Evolutionary conservation across 805 yeast genomes (phyloP).

Genomic region (Suhomyces kilbournensis): DNA sequence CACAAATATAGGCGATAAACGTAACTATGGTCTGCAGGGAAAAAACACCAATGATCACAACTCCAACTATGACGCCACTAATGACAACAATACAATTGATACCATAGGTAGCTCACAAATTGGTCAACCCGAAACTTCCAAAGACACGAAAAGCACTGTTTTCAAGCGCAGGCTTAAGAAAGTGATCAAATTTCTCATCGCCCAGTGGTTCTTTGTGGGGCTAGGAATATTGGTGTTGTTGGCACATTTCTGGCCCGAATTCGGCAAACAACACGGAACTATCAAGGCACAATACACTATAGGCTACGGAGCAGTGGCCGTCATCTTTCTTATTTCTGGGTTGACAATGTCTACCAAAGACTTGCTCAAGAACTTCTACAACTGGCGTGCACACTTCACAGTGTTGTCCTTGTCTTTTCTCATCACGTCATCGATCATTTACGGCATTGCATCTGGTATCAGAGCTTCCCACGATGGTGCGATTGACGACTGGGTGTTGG

Average conservation of each 20-base stretch:
- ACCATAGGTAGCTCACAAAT: not conserved
- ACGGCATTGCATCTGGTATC: constrained; percentile 69
- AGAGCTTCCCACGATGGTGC: constrained; percentile 49
- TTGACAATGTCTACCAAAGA: constrained; percentile 67
- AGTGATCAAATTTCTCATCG: constrained; percentile 26
- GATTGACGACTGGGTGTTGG: constrained; percentile 75
- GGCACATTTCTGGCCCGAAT: constrained; percentile 75
- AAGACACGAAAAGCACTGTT: not conserved
- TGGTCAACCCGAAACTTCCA: not conserved
- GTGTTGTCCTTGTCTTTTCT: constrained; percentile 67
- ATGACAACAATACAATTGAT: not conserved
- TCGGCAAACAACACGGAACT: constrained; percentile 80
- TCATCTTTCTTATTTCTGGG: constrained; percentile 80
- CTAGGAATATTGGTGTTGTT: constrained; percentile 72
- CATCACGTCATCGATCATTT: constrained; percentile 67
- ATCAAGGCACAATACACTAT: constrained; percentile 73
- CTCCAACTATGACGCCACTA: not conserved
- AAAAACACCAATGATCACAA: not conserved
- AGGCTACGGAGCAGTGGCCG: constrained; percentile 82
- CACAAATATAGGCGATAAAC: not conserved
- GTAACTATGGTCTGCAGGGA: not conserved
- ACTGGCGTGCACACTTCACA: constrained; percentile 82
- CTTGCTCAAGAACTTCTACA: constrained; percentile 57
- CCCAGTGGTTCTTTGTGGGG: constrained; percentile 74
- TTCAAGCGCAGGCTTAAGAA: not conserved